Conservation (phyloP, 108 stramenopile species). For the Skeletonema potamos region DNA sequence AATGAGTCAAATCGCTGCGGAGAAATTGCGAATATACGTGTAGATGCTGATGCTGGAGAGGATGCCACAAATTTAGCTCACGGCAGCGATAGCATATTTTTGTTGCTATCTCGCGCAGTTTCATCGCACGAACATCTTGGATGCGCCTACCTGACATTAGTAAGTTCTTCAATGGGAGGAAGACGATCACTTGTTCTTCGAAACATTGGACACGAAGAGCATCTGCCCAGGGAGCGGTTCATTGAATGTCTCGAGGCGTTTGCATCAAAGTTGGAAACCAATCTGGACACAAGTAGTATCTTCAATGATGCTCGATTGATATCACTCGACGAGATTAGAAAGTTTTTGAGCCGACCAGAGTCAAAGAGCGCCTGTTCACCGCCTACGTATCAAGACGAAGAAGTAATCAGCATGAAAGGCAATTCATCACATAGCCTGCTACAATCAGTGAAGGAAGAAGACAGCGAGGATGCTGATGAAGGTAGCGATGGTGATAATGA, state of each 20-base stretch:
- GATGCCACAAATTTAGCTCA: neutral
- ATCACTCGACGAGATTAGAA: slow-evolving; percentile 8
- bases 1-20: neutral
- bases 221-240: slow-evolving; percentile 70
- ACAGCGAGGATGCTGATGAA: slow-evolving; percentile 3
- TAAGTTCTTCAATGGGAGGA: slow-evolving; percentile 48
- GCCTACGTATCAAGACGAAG: neutral
- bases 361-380: neutral
- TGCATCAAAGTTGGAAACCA: slow-evolving; percentile 54
- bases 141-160: slow-evolving; percentile 65
- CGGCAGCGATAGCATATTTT: slow-evolving; percentile 42
- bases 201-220: slow-evolving; percentile 58
- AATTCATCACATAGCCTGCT: neutral
- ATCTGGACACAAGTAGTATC: slow-evolving; percentile 3
- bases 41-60: slow-evolving; percentile 1
- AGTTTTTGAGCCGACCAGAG: neutral
- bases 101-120: slow-evolving; percentile 70
- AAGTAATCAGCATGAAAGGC: neutral
- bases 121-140: slow-evolving; percentile 67
- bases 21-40: neutral
- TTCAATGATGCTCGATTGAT: neutral
- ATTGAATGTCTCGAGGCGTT: slow-evolving; percentile 67
- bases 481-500: neutral
- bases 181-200: slow-evolving; percentile 50
- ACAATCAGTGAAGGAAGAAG: slow-evolving; percentile 10